phyloP scores from a whole-genome alignment of 441 rosid genomes.

The Rhodomyrtus psidioides region DNA sequence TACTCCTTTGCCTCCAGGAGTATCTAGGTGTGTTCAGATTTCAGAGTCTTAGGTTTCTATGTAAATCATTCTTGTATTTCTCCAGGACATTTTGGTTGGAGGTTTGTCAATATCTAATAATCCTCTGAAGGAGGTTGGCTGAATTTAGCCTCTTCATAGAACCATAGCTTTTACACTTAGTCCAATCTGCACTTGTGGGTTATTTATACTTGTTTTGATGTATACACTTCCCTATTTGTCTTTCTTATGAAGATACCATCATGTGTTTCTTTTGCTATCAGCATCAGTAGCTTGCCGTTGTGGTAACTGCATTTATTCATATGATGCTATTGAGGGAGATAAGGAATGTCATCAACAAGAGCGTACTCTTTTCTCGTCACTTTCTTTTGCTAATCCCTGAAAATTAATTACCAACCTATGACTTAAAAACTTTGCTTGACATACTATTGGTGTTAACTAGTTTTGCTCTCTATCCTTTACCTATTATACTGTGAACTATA shows the following conservation, averaged over 20 bases:
- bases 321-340: neutral
- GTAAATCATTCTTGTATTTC: conserved; percentile 14
- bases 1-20: conserved; percentile 90
- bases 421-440: neutral
- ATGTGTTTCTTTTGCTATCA: neutral
- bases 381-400: neutral
- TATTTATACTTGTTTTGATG: neutral
- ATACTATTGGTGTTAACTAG: neutral
- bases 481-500: neutral
- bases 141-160: neutral
- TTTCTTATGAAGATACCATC: neutral
- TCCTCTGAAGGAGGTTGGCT: neutral
- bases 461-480: neutral
- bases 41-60: conserved; percentile 50
- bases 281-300: neutral
- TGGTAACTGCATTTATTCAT: neutral
- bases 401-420: neutral
- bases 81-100: neutral
- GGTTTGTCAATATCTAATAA: neutral
- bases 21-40: conserved; percentile 98
- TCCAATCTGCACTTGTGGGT: neutral
- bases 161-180: neutral
- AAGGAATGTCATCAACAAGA: neutral
- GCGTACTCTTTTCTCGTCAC: neutral
- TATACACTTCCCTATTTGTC: neutral